Conservation (phyloP, 192 early-diverging fungal species). For the Haplosporangium gracile region DNA sequence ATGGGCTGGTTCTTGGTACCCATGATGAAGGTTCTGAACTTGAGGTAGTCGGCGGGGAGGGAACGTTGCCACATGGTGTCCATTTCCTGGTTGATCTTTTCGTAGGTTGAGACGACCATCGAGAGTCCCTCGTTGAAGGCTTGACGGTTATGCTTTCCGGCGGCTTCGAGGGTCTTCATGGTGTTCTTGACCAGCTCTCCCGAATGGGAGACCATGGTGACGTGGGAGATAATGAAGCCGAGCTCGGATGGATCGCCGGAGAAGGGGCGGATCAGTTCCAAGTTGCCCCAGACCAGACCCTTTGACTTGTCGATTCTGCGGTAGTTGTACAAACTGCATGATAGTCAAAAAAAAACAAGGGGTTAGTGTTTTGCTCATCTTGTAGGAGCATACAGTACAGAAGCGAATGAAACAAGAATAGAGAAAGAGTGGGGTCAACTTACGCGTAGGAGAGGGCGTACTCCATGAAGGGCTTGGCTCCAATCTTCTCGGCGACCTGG, state of each 20-base stretch:
- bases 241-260: conserved; percentile 81
- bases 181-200: conserved; percentile 75
- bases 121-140: conserved; percentile 72
- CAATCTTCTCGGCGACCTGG: conserved; percentile 77
- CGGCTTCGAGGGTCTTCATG: conserved; percentile 70
- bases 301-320: conserved; percentile 70
- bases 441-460: conserved; percentile 78
- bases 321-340: conserved; percentile 88
- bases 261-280: conserved; percentile 84
- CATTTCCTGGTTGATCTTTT: conserved; percentile 82
- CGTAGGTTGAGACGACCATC: conserved; percentile 71
- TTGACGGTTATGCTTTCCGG: conserved; percentile 62
- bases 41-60: conserved; percentile 78
- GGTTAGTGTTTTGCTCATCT: neutral
- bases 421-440: conserved; percentile 7
- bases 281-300: conserved; percentile 73
- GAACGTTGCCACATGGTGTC: conserved; percentile 83
- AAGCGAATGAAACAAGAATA: neutral
- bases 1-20: conserved; percentile 91
- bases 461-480: conserved; percentile 84
- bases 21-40: conserved; percentile 95
- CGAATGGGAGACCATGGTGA: conserved; percentile 88
- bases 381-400: neutral
- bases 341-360: neutral
- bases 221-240: conserved; percentile 89